Conservation (phyloP, 2,329 filamentous ascomycete species). For the Penicillium sp. region DNA sequence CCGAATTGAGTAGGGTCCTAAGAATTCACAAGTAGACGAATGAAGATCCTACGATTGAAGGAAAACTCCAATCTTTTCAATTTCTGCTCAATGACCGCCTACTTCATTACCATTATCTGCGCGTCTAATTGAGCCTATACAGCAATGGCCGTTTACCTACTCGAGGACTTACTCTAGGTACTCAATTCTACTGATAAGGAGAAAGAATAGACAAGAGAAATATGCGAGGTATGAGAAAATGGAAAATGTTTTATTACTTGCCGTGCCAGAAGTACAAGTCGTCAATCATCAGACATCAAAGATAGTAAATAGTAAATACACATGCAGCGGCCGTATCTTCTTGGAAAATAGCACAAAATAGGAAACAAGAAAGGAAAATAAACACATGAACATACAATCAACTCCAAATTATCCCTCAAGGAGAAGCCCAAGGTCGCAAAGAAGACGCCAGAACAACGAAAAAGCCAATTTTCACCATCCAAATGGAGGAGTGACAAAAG, state of each 20-base stretch:
- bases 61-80: too few species aligned
- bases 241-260: constrained; percentile 27
- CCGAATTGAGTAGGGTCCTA: background rate
- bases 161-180: background rate
- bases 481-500: constrained; percentile 8
- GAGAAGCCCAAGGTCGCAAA: constrained; percentile 10
- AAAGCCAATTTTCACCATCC: constrained; percentile 15
- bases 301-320: constrained; percentile 35
- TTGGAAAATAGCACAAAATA: constrained; percentile 12
- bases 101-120: too few species aligned
- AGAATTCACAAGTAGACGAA: background rate
- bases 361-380: constrained; percentile 18
- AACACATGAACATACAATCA: constrained; percentile 15
- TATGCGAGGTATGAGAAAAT: background rate
- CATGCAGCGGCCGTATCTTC: constrained; percentile 22
- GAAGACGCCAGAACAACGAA: constrained; percentile 14
- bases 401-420: constrained; percentile 16
- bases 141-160: too few species aligned
- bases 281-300: constrained; percentile 38
- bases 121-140: too few species aligned
- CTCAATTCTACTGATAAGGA: background rate
- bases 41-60: too few species aligned
- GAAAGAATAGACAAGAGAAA: background rate
- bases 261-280: constrained; percentile 32
- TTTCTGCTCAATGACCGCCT: too few species aligned